Evolutionary conservation across 371 early-diverging fungal species (phyloP), one percentile per base, ranked within the genome.

Genomic region (Fennellomyces sp.): DNA sequence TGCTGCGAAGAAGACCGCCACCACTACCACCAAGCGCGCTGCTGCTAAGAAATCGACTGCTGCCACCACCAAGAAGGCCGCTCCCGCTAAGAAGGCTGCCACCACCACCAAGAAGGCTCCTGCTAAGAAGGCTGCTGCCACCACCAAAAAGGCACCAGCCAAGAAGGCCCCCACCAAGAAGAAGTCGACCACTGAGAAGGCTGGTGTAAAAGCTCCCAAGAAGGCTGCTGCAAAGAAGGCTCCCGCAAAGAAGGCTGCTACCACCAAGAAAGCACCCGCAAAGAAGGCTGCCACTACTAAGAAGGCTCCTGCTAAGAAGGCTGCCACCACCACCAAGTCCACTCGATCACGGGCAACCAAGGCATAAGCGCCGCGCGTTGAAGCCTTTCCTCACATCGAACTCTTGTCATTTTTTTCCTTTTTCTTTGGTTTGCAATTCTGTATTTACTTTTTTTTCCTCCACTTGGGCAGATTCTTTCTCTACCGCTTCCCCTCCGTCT

Each of bases 291-390:
- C 69, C 27, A 47, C 78, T 56, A 58, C 69, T 41, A 73, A 76
- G 71, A 67, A 72, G 66, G 60, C 73, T 38, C 64, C 56, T 49
- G 60, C 70, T 11, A 81, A 85, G 75, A 82, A 81, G 69, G 63
- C 73, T 52, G 48, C 70, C 27, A 26, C 69, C 35, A 56, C 73
- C 71, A 48, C 51, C 52, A 39, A 60, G 30, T 63, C 56, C 45
- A 59, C 70, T 11, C 80, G 85, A 73, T n/a, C 63, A 58, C 61
- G 64, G 65, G 65, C 67, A 13, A 64, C 64, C 30, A 56, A 56
- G 63, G 63, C 63, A 49, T 63, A 63, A 56, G 41, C n/a, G 41
- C 41, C 41, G 6, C n/a, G 21, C 41, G n/a, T n/a, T n/a, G 41
- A 21, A 41, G n/a, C n/a, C 41, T 19, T 41, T 21, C 23, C 51